Conservation (phyloP, 1,284 basidiomycete species). For the Cutaneotrichosporon cyanovorans region DNA sequence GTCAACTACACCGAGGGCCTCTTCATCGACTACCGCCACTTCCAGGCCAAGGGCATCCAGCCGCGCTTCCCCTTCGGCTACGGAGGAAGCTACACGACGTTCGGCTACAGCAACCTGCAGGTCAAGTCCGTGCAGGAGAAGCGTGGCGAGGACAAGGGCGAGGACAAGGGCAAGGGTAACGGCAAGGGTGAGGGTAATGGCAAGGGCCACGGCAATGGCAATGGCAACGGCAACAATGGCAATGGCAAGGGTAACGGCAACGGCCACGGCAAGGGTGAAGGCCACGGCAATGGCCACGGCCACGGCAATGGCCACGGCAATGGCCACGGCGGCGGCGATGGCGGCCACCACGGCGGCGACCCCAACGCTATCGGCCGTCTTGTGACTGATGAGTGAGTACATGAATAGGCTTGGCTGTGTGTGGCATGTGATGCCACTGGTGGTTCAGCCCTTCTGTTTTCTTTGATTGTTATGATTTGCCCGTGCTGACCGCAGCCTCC, state of each 20-base stretch:
- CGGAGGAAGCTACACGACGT: slow-evolving; percentile 75
- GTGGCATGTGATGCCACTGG: no score
- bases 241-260: no score
- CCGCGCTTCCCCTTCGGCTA: slow-evolving; percentile 71
- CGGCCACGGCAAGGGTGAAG: no score
- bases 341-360: no score
- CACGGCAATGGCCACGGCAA: no score
- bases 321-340: no score
- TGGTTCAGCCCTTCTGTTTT: no score
- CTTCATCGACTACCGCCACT: slow-evolving; percentile 68
- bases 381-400: neutral
- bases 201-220: neutral
- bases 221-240: no score
- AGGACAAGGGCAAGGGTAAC: neutral
- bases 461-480: no score
- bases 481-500: slow-evolving; percentile 23
- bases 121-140: neutral
- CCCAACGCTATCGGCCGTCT: slow-evolving; percentile 2
- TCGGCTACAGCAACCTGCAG: slow-evolving; percentile 50
- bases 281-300: no score
- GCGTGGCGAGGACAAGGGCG: neutral
- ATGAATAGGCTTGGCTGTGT: no score
- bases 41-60: slow-evolving; percentile 58
- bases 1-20: slow-evolving; percentile 65
- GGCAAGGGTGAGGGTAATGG: no score